Evolutionary conservation across 1,284 basidiomycete genomes (phyloP), one percentile per base, ranked within the genome.

Genomic region (Trichosporon sp.): DNA sequence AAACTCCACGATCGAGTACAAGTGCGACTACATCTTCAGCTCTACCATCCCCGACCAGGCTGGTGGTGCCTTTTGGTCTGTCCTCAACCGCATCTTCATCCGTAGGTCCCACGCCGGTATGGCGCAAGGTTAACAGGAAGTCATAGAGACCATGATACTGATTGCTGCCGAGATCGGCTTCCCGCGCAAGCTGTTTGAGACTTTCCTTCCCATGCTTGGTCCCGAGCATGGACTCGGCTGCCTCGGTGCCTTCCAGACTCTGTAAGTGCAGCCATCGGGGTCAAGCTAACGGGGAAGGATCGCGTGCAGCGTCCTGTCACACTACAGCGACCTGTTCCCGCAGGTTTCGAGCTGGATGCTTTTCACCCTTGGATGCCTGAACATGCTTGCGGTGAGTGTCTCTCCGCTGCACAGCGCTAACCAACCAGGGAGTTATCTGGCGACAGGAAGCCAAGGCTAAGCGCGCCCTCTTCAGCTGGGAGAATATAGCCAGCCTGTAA

Each of bases 121-220:
- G 16, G 4, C 48, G 16, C 4, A 8, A 16, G 8, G 1, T 68
- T 70, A 1, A 68, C 68, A 14, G 54, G 37, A 69, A 83, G 80
- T 93, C 73, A 88, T 90, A 82, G 91, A 93, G 80, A 87, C 88
- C 66, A 78, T 93, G 74, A 86, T 93, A 46, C 88, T 95, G 70
- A 80, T 93, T 73, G 82, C 94, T 70, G 91, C 87, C 72, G 93
- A 96, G 83, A 73, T 93, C 73, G 89, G 90, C 71, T 91, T 91
- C 88, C 92, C 92, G 1, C 81, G 85, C 43, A 76, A 80, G 11
- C 90, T 94, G 85, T 94, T 95, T 85, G 86, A 88, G 73, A 87
- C 87, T 35, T 94, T 87, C 86, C 91, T 96, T 83, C 93, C 93
- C n/a, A 89, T 95, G 63, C 88, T 96, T n/a, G 93, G 93, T 8